phyloP scores from a whole-genome alignment of 768 basidiomycete genomes.

The Leccinum sublutescens region DNA sequence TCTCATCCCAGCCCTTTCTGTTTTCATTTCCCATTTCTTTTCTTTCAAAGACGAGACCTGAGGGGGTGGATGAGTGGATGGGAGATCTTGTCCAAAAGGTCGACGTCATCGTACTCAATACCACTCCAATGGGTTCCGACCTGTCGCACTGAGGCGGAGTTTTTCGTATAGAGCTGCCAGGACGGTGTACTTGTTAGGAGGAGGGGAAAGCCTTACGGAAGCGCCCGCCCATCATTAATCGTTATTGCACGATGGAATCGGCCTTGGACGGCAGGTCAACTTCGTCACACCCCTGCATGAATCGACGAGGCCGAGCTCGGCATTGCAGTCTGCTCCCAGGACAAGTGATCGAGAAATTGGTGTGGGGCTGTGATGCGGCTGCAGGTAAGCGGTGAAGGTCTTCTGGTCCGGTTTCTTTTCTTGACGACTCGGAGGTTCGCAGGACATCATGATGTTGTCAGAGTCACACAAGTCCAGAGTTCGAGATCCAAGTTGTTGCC shows the following conservation, averaged over 20 bases:
- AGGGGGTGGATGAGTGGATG: not conserved
- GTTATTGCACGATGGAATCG: not conserved
- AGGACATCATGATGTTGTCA: not conserved
- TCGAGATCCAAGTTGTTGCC: too few species aligned
- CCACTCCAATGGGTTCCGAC: not conserved
- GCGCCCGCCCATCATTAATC: not conserved
- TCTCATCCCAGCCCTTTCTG: not conserved
- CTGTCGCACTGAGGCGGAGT: not conserved
- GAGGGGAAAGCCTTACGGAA: not conserved
- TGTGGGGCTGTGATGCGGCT: not conserved
- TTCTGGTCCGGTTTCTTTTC: not conserved
- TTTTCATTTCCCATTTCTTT: not conserved
- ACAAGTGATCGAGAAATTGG: not conserved
- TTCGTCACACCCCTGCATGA: not conserved
- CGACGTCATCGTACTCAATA: not conserved
- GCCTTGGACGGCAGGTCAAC: not conserved
- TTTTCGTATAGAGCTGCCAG: not conserved
- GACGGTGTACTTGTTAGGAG: not conserved
- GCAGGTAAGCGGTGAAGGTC: not conserved
- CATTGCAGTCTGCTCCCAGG: not conserved
- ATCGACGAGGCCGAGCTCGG: not conserved
- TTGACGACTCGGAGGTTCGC: not conserved
- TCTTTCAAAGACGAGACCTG: not conserved
- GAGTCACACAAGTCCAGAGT: not conserved
- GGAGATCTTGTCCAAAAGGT: not conserved